A percentile compares a stretch with the other conserved stretches of the same genome.
These are phyloP conservation scores for Globisporangium splendens DNA, from an alignment of 352 stramenopile species.

Conservation along the genomic window DNA sequence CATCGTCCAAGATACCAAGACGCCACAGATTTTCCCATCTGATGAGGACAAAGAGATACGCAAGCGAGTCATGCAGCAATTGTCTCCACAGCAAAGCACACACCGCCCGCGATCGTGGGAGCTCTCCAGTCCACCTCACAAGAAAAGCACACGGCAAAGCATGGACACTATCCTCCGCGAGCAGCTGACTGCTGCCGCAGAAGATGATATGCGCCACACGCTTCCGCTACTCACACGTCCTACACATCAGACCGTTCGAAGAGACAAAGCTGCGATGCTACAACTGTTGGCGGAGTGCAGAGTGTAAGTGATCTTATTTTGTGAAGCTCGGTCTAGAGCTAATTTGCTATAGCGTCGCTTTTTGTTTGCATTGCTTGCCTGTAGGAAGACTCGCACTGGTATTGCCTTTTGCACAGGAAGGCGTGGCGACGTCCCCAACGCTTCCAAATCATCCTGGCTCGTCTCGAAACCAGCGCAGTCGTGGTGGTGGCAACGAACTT, in stretches of 20 bases:
- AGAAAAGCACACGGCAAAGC: background rate
- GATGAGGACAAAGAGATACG: background rate
- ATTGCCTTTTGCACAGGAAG: slow-evolving; percentile 12
- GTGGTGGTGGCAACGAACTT: slow-evolving; percentile 16
- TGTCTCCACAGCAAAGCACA: background rate
- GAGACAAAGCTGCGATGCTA: slow-evolving; percentile 37
- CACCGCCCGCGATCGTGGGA: slow-evolving; percentile 5
- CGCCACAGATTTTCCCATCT: slow-evolving; percentile 11
- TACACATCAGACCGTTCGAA: slow-evolving; percentile 4
- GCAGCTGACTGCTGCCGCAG: background rate
- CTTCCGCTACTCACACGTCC: slow-evolving; percentile 34
- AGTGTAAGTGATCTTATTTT: slow-evolving; percentile 26
- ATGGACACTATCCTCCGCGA: background rate
- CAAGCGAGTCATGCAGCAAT: background rate
- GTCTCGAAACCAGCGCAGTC: slow-evolving; percentile 39
- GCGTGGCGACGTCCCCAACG: background rate
- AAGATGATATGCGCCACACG: slow-evolving; percentile 7
- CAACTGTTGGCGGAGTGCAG: slow-evolving; percentile 43
- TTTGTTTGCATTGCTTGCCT: background rate
- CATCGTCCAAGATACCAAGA: slow-evolving; percentile 5
- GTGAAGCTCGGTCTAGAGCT: background rate
- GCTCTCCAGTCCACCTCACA: slow-evolving; percentile 4
- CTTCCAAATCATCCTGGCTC: background rate
- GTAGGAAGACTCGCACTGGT: background rate
- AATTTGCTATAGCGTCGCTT: background rate